phyloP scores from a whole-genome alignment of 345 rosid genomes.

The Litchi chinensis region DNA sequence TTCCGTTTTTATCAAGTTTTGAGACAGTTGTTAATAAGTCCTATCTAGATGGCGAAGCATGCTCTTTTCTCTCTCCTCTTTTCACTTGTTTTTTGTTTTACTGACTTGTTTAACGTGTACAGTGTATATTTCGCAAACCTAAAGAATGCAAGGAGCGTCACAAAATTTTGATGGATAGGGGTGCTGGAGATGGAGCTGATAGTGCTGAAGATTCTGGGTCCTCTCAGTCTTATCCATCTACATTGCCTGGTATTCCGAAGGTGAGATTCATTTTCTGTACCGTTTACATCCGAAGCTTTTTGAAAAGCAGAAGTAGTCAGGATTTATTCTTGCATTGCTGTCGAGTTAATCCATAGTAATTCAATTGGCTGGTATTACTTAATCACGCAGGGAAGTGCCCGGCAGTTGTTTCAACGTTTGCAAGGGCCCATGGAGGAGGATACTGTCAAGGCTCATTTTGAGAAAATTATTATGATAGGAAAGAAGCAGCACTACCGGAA shows the following conservation, averaged over 20 bases:
- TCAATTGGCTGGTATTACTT: slow-evolving; percentile 25
- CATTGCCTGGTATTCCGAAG: slow-evolving; percentile 99
- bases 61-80: neutral
- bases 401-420: slow-evolving; percentile 94
- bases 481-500: slow-evolving; percentile 62
- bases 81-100: neutral
- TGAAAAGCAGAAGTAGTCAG: slow-evolving; percentile 4
- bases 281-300: neutral
- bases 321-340: slow-evolving; percentile 18
- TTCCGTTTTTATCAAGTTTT: too few species aligned
- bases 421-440: slow-evolving; percentile 99
- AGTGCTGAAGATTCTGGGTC: slow-evolving; percentile 99
- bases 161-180: slow-evolving; percentile 84
- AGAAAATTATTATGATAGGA: slow-evolving; percentile 79
- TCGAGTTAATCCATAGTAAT: slow-evolving; percentile 21
- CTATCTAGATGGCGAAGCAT: slow-evolving; percentile 12
- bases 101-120: slow-evolving; percentile 25
- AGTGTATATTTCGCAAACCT: slow-evolving; percentile 92
- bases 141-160: slow-evolving; percentile 98
- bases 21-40: neutral
- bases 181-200: slow-evolving; percentile 92
- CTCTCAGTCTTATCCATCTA: slow-evolving; percentile 97
- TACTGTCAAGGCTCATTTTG: slow-evolving; percentile 92
- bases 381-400: slow-evolving; percentile 89
- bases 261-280: slow-evolving; percentile 34